These are phyloP conservation scores for Tricholoma matsutake DNA, from an alignment of 768 basidiomycete genomes.

Conservation along the genomic window DNA sequence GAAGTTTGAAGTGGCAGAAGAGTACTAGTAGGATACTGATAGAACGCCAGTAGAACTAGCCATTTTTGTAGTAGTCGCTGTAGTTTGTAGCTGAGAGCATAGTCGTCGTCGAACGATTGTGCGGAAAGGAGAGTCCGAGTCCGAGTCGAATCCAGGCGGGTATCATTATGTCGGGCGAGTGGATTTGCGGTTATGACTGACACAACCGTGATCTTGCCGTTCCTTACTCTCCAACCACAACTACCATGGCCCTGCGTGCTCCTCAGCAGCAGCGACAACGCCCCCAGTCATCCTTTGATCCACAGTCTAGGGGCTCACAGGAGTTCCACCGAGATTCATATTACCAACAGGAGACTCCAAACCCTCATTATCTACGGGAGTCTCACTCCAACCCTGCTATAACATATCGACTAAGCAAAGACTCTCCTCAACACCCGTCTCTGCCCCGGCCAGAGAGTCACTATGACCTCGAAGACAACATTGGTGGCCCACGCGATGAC, in stretches of 20 bases:
- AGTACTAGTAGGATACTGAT: too few species aligned
- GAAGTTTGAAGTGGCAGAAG: too few species aligned
- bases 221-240: constrained; percentile 10
- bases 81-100: not conserved
- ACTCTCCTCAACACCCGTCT: constrained; percentile 3
- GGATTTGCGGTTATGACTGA: not conserved
- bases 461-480: constrained; percentile 18
- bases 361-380: constrained; percentile 7
- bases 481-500: constrained; percentile 17
- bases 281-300: constrained; percentile 11
- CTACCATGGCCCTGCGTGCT: constrained; percentile 9
- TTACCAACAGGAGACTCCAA: constrained; percentile 1
- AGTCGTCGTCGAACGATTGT: not conserved
- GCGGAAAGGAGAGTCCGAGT: not conserved
- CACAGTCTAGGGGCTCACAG: not conserved
- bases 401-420: constrained; percentile 8
- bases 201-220: not conserved
- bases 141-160: not conserved
- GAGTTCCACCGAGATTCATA: constrained; percentile 9
- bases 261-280: constrained; percentile 14
- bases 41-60: not conserved
- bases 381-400: constrained; percentile 11
- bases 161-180: not conserved
- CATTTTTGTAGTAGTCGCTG: not conserved
- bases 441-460: not conserved